Evolutionary conservation across 192 early-diverging fungal genomes (phyloP).

Genomic region (Umbelopsis isabellina): DNA sequence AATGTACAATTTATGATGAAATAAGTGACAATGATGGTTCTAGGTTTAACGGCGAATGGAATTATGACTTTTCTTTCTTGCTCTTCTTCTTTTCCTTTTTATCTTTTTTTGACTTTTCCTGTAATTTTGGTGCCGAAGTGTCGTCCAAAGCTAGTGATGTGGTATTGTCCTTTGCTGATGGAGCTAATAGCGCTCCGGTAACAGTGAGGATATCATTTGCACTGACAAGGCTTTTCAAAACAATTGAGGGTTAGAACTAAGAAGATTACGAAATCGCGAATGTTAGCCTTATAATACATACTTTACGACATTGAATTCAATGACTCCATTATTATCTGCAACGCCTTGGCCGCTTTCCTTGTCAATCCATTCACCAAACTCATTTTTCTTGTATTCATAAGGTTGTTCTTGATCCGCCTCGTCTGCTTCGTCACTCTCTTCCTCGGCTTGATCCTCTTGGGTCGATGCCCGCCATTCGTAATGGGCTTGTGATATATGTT

Average conservation of each 20-base stretch:
- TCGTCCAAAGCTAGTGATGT: slow-evolving; percentile 26
- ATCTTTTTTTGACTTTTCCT: slow-evolving; percentile 27
- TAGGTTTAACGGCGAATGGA: not conserved
- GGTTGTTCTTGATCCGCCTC: slow-evolving; percentile 26
- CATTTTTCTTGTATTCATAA: slow-evolving; percentile 25
- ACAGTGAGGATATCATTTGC: slow-evolving; percentile 85
- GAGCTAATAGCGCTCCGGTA: slow-evolving; percentile 66
- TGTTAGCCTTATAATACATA: slow-evolving; percentile 41
- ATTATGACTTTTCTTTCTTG: slow-evolving; percentile 22
- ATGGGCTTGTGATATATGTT: slow-evolving; percentile 72
- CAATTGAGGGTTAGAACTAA: not conserved
- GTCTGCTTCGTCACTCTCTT: slow-evolving; percentile 31
- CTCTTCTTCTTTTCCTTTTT: slow-evolving; percentile 34
- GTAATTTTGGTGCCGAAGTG: slow-evolving; percentile 34
- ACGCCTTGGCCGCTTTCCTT: slow-evolving; percentile 69
- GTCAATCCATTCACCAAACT: slow-evolving; percentile 73
- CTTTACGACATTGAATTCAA: slow-evolving; percentile 76
- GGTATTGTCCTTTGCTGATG: slow-evolving; percentile 15
- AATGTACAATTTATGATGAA: slow-evolving; percentile 19
- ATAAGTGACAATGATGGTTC: not conserved
- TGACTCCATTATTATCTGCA: slow-evolving; percentile 59
- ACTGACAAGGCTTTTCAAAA: slow-evolving; percentile 63
- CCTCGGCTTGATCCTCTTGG: slow-evolving; percentile 38
- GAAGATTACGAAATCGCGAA: not conserved
- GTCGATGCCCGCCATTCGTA: slow-evolving; percentile 70